Evolutionary conservation across 176 grass and related monocot genomes (phyloP), one percentile per base, ranked within the genome.

Genomic region (Triticum aestivum): DNA sequence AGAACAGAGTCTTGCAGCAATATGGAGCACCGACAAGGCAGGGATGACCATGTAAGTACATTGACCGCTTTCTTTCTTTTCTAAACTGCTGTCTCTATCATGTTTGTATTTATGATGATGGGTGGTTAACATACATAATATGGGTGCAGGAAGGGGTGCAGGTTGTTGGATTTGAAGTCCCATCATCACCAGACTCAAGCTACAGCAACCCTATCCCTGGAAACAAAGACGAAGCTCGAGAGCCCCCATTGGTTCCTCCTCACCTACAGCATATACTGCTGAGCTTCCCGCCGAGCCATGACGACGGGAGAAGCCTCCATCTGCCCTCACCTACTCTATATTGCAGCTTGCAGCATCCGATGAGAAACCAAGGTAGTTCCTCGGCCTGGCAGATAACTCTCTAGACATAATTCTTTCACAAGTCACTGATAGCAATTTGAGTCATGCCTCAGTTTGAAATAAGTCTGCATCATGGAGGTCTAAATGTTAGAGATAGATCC

Each of bases 351-450:
- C 93, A 34, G 89, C 93, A 84, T 95, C 91, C 79, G 96, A 92
- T 89, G 96, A 98, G 88, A 92, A 93, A 90, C 96, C 96, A 65
- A 95, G 91, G 70, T 89, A 94, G 62, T 95, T 98, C 83, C 82
- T 98, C 80, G 94, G 88, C 90, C 94, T 98, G 27, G 62, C 32
- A 23, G 91, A 98, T 65, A 91, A 78, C 56, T 87, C 87, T 64
- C 88, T 95, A 10, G 89, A 94, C 83, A 98, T 98, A 93, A 69
- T 98, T 89, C 89, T 98, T 86, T 94, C 96, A 78, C 96, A 98
- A 95, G 86, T 98, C 61, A 89, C 79, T 73, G 96, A 95, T 65
- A 94, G 27, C 77, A 98, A 98, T 91, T 88, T 98, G 79, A 92
- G 96, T 35, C 96, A 98, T 81, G 41, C 88, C 93, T 44, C 96